These are phyloP conservation scores for Xylona heveae DNA, from an alignment of 495 filamentous ascomycete genomes.

Conservation along the genomic window DNA sequence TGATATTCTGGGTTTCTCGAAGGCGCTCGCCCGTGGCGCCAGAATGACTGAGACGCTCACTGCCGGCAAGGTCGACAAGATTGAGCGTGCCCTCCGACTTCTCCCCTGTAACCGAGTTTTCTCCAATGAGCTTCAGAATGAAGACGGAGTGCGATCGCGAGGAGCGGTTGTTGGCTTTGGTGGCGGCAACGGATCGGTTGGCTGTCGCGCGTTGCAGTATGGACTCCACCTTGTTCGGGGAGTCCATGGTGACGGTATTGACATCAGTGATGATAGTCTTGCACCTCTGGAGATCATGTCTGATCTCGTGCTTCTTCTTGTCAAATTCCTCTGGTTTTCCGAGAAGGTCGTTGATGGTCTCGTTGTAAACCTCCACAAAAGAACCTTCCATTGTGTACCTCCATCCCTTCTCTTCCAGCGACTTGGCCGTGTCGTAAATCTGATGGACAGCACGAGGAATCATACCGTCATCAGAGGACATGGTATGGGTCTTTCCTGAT, in stretches of 20 bases:
- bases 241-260: constrained; percentile 57
- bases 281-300: constrained; percentile 59
- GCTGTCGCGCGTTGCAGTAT: constrained; percentile 58
- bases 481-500: constrained; percentile 89
- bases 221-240: constrained; percentile 49
- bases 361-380: constrained; percentile 99
- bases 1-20: constrained; percentile 94
- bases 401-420: constrained; percentile 82
- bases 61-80: constrained; percentile 86
- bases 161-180: constrained; percentile 85
- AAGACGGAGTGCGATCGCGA: constrained; percentile 93
- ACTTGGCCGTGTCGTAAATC: constrained; percentile 70
- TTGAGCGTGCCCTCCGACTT: constrained; percentile 86
- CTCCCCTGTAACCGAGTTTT: constrained; percentile 62
- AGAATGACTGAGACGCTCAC: constrained; percentile 72
- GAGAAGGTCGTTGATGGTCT: constrained; percentile 83
- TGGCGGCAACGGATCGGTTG: constrained; percentile 84
- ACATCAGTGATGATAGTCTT: constrained; percentile 75
- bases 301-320: constrained; percentile 81
- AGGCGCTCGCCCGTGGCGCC: constrained; percentile 66
- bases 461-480: constrained; percentile 87
- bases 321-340: constrained; percentile 53
- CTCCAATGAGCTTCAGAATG: constrained; percentile 71
- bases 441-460: constrained; percentile 84
- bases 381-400: constrained; percentile 81